Evolutionary conservation across 192 early-diverging fungal genomes (phyloP), one percentile per base, ranked within the genome.

Genomic region (Thoreauomyces humboldtii): DNA sequence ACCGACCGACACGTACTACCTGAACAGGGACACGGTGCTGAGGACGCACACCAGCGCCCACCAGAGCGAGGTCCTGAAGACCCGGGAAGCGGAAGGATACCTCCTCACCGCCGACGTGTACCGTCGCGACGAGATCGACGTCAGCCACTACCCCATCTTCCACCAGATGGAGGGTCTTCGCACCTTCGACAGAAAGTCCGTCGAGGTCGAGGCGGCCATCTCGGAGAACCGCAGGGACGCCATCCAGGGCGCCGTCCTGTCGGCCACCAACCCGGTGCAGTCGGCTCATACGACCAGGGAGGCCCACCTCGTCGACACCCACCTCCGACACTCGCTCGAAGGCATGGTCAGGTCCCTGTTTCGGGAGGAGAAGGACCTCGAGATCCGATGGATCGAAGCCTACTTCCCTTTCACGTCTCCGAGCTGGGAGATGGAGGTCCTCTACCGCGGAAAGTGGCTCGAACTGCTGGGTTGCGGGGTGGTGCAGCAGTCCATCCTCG

Each of bases 91-190:
- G 6, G 47, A 61, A 4, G 76, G 65, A 0, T 79, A 77, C 55
- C 59, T 98, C 22, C 83, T 97, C n/a, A 91, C 91, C n/a, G 96
- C 92, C 4, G 96, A 98, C 76, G 94, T 97, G 7, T 98, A 97
- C 75, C 74, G 96, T 12, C 84, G 94, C 28, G 96, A 98, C 67
- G 96, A 98, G 67, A 94, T 98, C 61, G 94, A 98, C 65, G 80
- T 87, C 4, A 89, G 83, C 56, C 96, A 98, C 67, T 98, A 97
- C 72, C 96, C 96, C 0, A 92, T 92, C 4, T 98, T 98, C 72
- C 96, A 98, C 65, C 96, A 98, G 72, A 96, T 98, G 88, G 96
- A 98, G 64, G 96, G 93, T 6, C 87, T 94, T 31, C 86, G 88
- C 37, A 72, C 84, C 27, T 91, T 91, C 70, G 72, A 81, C 21